A percentile compares a stretch with the other conserved stretches of the same genome.
Conservation (phyloP, 768 basidiomycete genomes). For the Coprinopsis strossmayeri region DNA sequence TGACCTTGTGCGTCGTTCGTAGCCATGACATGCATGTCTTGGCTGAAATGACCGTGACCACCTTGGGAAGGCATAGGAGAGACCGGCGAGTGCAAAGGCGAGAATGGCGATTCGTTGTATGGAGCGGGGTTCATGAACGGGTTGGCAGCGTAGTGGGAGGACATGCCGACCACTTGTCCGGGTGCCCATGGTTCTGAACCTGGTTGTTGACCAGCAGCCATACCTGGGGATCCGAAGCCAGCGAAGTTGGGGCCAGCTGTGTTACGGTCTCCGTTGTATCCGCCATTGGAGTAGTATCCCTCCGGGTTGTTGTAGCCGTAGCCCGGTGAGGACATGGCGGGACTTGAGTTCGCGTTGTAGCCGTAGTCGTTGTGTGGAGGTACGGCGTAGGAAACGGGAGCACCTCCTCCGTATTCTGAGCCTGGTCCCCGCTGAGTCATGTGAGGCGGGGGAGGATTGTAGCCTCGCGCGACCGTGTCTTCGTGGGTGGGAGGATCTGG, state of each 20-base stretch:
- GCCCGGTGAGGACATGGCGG: slow-evolving; percentile 11
- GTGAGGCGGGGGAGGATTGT: slow-evolving; percentile 53
- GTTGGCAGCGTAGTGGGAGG: slow-evolving; percentile 22
- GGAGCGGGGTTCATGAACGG: slow-evolving; percentile 30
- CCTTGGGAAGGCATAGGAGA: no score
- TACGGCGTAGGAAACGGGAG: slow-evolving; percentile 24
- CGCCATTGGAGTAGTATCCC: background rate
- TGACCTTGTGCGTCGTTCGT: background rate
- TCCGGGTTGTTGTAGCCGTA: slow-evolving; percentile 9
- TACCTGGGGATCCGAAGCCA: background rate
- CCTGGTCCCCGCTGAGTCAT: slow-evolving; percentile 46
- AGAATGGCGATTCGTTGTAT: slow-evolving; percentile 27
- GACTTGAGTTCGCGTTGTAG: slow-evolving; percentile 7
- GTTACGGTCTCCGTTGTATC: background rate
- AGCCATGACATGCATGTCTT: background rate
- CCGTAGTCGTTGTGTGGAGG: slow-evolving; percentile 9
- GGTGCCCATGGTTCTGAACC: slow-evolving; percentile 25
- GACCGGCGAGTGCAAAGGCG: slow-evolving; percentile 15
- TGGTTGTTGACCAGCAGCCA: slow-evolving; percentile 1
- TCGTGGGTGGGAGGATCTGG: slow-evolving; percentile 44
- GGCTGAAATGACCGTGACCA: background rate
- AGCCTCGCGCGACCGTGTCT: slow-evolving; percentile 32
- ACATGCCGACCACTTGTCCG: slow-evolving; percentile 25
- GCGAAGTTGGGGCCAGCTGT: background rate
- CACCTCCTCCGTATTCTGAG: slow-evolving; percentile 27